Base-by-base conservation (phyloP, 2,329 filamentous ascomycete species). In the Fusarium nodosum region DNA sequence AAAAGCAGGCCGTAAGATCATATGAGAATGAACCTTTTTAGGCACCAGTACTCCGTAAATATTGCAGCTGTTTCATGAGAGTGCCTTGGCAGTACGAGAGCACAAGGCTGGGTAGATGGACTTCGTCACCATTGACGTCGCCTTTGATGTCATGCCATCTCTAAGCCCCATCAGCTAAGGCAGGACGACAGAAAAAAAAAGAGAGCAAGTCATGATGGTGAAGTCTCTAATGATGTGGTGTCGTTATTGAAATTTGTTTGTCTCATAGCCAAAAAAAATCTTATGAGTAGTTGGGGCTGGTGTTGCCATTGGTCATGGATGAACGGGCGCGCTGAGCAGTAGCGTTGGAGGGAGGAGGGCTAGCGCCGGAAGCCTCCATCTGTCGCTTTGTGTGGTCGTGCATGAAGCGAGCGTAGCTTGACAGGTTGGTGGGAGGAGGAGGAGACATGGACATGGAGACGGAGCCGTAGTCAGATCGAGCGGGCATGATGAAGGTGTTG, bases 321-420 rank as follows among this genome's bases (percentile, higher is more conserved):
- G 71, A 65, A 16, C 34, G 63, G 15, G 59, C 50, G 15, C 68
- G 57, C 13, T 51, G 46, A 38, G 68, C 52, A 47, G 68, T 60
- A 45, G 68, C 54, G 44, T 57, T 62, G 42, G 42, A 34, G 22
- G 68, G 53, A 31, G 68, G 46, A 12, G 64, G 60, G 33, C 62
- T 65, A 28, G 75, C 72, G 2, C 84, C 82, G 13, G 83, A 82
- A 6, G 82, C 81, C 65, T 90, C 87, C 86, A 91, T 89, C 76
- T 90, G 88, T 58, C 84, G 82, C 81, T 88, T 89, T 65, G 88
- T 91, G 79, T 91, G 87, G 56, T 86, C 83, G 74, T 88, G 87
- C 86, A 91, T 91, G 59, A 83, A 86, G 63, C 84, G 84, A 16
- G 88, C 80, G 72, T 91, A 91, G 52, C 77, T 86, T 8, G 84